phyloP scores from a whole-genome alignment of 2,329 filamentous ascomycete genomes.

The Penicillium digitatum region DNA sequence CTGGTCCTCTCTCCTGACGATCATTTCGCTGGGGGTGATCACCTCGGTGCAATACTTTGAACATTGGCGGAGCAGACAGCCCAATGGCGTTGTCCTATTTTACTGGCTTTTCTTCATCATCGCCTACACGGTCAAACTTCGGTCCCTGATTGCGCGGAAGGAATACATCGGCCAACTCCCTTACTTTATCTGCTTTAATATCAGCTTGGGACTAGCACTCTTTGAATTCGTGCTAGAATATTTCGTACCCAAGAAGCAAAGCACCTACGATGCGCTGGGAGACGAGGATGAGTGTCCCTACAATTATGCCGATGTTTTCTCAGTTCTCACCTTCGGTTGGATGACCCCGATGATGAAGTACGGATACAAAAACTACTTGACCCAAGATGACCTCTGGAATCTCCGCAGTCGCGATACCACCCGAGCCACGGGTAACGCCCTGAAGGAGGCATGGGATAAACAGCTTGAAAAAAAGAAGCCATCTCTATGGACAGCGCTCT shows the following conservation, averaged over 20 bases:
- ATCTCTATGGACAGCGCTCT: conserved; percentile 81
- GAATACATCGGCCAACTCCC: conserved; percentile 62
- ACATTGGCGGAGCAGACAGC: conserved; percentile 74
- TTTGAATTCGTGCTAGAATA: conserved; percentile 77
- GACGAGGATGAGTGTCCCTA: conserved; percentile 65
- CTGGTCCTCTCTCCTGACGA: conserved; percentile 70
- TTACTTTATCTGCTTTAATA: conserved; percentile 73
- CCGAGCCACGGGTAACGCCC: conserved; percentile 63
- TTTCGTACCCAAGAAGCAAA: conserved; percentile 74
- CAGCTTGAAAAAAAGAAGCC: conserved; percentile 72
- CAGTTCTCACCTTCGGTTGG: conserved; percentile 90
- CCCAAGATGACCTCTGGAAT: conserved; percentile 94
- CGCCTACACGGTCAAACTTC: conserved; percentile 73
- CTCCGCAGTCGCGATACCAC: conserved; percentile 77
- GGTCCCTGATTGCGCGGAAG: conserved; percentile 76
- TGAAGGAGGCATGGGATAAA: conserved; percentile 71
- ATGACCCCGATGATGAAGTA: conserved; percentile 98
- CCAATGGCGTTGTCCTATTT: conserved; percentile 83
- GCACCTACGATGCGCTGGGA: conserved; percentile 63
- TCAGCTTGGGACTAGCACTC: conserved; percentile 65
- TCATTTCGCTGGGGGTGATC: conserved; percentile 69
- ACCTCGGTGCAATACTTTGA: conserved; percentile 82
- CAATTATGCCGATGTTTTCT: conserved; percentile 93
- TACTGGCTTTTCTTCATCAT: conserved; percentile 89
- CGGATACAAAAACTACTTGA: conserved; percentile 86